Base-by-base conservation (phyloP, 2,329 filamentous ascomycete genomes). In the Tolypocladium pustulatum region DNA sequence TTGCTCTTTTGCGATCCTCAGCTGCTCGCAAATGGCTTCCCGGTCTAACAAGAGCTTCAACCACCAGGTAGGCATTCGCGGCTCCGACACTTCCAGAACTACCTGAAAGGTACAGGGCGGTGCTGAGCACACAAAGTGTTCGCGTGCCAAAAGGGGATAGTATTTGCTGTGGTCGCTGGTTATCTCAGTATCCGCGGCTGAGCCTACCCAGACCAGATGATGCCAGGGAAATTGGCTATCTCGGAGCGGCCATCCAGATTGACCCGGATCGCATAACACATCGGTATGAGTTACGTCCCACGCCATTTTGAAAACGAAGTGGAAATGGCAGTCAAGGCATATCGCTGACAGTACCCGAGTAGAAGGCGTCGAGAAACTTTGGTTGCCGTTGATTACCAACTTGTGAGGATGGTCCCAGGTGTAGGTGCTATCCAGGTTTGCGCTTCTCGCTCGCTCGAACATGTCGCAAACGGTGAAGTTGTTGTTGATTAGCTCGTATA, bases 81-180 rank as follows among this genome's bases (percentile, higher is more conserved):
- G 80, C 56, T 73, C 65, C 8, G 76, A 79, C 8, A 84, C 72
- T 57, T 82, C 78, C 22, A 84, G 66, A 1, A 66, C 72, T 41
- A 83, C 57, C 27, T 68, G 63, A 46, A 78, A 74, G 1, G 71
- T 71, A 64, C 79, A 81, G 9, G 68, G 64, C 1, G 66, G 65
- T 3, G 74, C 72, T 0, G 74, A 77, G 66, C 79, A 81, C 30
- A 69, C 65, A 56, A 77, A 79, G 17, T 65, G 60, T 34, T 75
- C 72, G 32, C 67, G 65, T 15, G 72, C 68, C 34, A 71, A 58
- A 20, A 75, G 60, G 1, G 75, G 76, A 38, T 76, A 73, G 57
- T 75, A 74, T 59, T 76, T 75, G 17, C 59, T 64, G 4, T 58
- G 59, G 25, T 72, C 67, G 6, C 59, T 56, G 6, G 38, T 25